Conservation (phyloP, 73 alveolate genomes). For the Paraurostyla sp. region DNA sequence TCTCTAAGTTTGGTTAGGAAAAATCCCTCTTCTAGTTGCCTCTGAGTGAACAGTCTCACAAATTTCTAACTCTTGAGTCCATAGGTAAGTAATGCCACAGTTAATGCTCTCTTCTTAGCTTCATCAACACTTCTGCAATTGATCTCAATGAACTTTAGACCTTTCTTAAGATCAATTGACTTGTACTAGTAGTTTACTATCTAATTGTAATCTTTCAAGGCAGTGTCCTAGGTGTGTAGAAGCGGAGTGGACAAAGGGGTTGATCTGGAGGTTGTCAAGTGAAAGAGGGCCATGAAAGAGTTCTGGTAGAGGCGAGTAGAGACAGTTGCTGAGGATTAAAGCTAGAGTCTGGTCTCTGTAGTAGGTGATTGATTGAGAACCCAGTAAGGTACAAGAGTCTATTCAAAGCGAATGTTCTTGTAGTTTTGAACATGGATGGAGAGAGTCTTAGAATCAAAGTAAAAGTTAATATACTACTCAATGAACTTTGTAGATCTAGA, state of each 20-base stretch:
- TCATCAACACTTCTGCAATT: not conserved
- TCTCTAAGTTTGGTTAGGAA: constrained; percentile 13
- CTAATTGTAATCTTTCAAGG: constrained; percentile 20
- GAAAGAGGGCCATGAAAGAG: too few species aligned
- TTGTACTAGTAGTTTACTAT: not conserved
- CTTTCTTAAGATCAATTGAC: constrained; percentile 20
- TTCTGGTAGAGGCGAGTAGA: too few species aligned
- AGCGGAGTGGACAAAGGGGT: too few species aligned
- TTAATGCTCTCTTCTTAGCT: constrained; percentile 24
- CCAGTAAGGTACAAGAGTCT: constrained; percentile 6
- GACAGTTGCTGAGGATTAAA: not conserved
- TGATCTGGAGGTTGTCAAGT: too few species aligned
- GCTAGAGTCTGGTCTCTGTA: not conserved
- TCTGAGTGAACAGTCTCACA: not conserved
- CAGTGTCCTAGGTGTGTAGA: not conserved
- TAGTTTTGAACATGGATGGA: not conserved
- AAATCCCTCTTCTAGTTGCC: constrained; percentile 43
- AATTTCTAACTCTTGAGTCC: not conserved
- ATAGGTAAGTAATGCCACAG: constrained; percentile 1
- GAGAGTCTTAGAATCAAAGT: not conserved
- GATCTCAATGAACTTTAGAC: constrained; percentile 33
- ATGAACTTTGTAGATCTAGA: constrained; percentile 4
- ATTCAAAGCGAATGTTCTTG: constrained; percentile 2
- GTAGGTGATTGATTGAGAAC: constrained; percentile 25
- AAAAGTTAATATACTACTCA: not conserved